Evolutionary conservation across 768 basidiomycete species (phyloP).

Genomic region (Clathrus columnatus): DNA sequence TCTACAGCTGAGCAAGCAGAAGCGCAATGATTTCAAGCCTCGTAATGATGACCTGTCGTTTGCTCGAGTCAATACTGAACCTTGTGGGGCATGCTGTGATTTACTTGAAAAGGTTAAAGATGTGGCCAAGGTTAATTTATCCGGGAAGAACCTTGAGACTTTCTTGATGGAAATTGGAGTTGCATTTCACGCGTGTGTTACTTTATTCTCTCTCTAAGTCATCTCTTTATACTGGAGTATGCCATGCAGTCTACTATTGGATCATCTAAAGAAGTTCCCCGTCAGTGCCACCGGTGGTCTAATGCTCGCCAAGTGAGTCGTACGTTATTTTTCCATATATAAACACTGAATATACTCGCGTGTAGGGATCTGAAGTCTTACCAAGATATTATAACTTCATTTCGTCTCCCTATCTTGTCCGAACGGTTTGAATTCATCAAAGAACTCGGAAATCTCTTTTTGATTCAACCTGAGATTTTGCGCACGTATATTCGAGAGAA

Average conservation of each 20-base stretch:
- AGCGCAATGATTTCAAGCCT: constrained; percentile 94
- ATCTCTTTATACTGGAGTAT: constrained; percentile 1
- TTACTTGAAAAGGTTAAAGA: constrained; percentile 75
- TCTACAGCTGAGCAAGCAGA: constrained; percentile 78
- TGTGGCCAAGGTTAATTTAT: constrained; percentile 63
- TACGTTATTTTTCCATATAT: not conserved
- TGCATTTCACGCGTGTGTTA: constrained; percentile 75
- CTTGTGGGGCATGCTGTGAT: constrained; percentile 81
- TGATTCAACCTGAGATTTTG: constrained; percentile 90
- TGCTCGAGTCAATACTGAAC: constrained; percentile 89
- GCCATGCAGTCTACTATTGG: constrained; percentile 65
- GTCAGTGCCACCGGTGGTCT: constrained; percentile 94
- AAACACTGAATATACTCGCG: not conserved
- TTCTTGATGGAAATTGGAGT: constrained; percentile 93
- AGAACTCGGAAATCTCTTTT: constrained; percentile 94
- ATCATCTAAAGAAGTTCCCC: constrained; percentile 92
- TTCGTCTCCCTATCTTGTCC: constrained; percentile 71
- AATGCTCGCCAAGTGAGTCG: constrained; percentile 88
- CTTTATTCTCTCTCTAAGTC: not conserved
- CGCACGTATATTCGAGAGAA: constrained; percentile 93
- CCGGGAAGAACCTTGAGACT: constrained; percentile 86
- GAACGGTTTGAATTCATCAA: constrained; percentile 98
- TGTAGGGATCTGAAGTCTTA: constrained; percentile 90
- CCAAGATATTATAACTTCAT: constrained; percentile 82
- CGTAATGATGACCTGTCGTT: constrained; percentile 94